A percentile compares a stretch with the other conserved stretches of the same genome.
phyloP scores from a whole-genome alignment of 441 rosid genomes.

The Populus hybrid region DNA sequence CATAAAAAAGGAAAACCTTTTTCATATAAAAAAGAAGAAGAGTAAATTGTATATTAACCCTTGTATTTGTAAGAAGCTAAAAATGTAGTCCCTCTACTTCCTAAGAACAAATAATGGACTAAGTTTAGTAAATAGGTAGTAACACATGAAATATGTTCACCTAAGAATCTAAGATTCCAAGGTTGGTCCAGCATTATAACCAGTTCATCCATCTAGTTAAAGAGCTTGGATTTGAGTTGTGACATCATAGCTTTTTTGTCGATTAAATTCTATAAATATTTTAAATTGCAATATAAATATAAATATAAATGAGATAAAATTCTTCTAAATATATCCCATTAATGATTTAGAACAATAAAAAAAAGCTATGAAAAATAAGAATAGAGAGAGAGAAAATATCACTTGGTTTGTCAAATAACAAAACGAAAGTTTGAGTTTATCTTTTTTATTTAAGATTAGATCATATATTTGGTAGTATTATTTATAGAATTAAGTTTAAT shows the following conservation, averaged over 20 bases:
- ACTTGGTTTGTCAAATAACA: neutral
- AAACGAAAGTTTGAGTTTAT: no score
- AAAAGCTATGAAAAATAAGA: no score
- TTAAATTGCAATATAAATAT: no score
- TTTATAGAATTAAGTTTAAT: no score
- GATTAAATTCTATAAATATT: no score
- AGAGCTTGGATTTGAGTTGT: no score
- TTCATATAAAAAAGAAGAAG: neutral
- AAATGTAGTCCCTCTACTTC: neutral
- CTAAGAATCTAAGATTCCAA: neutral
- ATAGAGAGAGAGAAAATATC: neutral
- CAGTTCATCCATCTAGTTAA: no score
- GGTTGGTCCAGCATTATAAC: neutral
- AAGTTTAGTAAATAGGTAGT: neutral
- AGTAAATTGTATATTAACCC: neutral
- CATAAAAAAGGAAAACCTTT: neutral
- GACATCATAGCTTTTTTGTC: no score
- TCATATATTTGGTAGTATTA: neutral
- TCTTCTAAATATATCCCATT: no score
- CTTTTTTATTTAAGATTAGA: neutral
- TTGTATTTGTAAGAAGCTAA: neutral
- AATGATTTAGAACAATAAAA: no score
- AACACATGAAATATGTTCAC: neutral
- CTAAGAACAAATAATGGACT: neutral
- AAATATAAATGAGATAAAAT: no score